Evolutionary conservation across 192 early-diverging fungal species (phyloP).

Genomic region (Backusella tuberculispora): DNA sequence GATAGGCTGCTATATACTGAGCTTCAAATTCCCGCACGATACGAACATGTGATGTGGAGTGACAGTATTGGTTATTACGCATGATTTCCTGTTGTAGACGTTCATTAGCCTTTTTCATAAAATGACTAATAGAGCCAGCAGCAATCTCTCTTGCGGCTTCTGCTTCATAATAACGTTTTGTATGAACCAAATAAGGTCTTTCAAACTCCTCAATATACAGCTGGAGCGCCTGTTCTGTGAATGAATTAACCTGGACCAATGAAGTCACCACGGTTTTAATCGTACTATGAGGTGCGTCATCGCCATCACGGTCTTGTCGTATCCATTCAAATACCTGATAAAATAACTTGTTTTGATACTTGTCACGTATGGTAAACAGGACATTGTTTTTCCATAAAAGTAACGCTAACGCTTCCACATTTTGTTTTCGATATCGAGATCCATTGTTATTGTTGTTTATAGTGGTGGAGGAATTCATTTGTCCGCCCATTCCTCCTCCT

Average conservation of each 20-base stretch:
- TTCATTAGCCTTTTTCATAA: slow-evolving; percentile 65
- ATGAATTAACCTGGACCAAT: slow-evolving; percentile 64
- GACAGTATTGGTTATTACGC: slow-evolving; percentile 64
- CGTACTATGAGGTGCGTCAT: slow-evolving; percentile 55
- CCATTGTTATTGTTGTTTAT: slow-evolving; percentile 35
- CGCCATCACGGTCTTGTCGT: slow-evolving; percentile 67
- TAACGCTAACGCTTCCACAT: slow-evolving; percentile 73
- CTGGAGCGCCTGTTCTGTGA: slow-evolving; percentile 65
- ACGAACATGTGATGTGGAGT: slow-evolving; percentile 67
- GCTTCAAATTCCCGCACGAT: slow-evolving; percentile 74
- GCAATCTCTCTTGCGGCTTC: slow-evolving; percentile 67
- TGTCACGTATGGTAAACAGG: slow-evolving; percentile 58
- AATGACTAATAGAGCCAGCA: slow-evolving; percentile 63
- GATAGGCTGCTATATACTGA: slow-evolving; percentile 74
- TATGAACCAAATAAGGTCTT: slow-evolving; percentile 66
- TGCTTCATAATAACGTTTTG: slow-evolving; percentile 66
- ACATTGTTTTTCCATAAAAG: slow-evolving; percentile 75
- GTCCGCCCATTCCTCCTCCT: slow-evolving; percentile 7
- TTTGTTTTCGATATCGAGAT: slow-evolving; percentile 58
- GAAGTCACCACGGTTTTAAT: slow-evolving; percentile 60
- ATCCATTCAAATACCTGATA: slow-evolving; percentile 74
- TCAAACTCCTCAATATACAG: slow-evolving; percentile 85
- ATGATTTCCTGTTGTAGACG: slow-evolving; percentile 65
- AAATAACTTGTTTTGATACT: slow-evolving; percentile 65
- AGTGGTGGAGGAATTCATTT: slow-evolving; percentile 44